Conservation (phyloP, 306 rosid species). For the Arachis stenosperma region DNA sequence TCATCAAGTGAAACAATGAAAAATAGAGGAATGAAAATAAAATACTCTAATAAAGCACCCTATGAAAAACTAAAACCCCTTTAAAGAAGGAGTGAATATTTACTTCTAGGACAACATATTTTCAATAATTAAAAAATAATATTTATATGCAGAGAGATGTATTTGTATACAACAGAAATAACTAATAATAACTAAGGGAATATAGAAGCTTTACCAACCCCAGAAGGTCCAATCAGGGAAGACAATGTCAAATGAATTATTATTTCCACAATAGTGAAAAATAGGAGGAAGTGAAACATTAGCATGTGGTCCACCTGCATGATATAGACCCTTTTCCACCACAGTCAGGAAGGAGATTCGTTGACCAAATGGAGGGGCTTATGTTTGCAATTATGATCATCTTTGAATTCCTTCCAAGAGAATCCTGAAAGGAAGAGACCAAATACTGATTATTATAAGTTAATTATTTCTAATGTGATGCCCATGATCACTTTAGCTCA, state of each 20-base stretch:
- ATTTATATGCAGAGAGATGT: too few relatives aligned
- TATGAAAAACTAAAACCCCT: too few relatives aligned
- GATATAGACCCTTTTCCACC: conserved; percentile 15
- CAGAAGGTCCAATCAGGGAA: conserved; percentile 68
- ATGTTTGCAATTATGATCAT: conserved; percentile 89
- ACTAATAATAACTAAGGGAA: too few relatives aligned
- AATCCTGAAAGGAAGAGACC: conserved; percentile 70
- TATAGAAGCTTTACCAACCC: conserved; percentile 58
- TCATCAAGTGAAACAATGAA: neutral
- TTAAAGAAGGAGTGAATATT: too few relatives aligned
- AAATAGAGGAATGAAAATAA: neutral
- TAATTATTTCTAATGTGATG: neutral
- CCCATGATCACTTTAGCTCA: conserved; percentile 8
- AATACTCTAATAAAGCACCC: neutral
- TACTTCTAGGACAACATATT: too few relatives aligned
- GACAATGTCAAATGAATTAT: conserved; percentile 45
- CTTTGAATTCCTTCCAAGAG: conserved; percentile 94
- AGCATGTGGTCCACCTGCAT: conserved; percentile 18
- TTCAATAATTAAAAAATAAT: neutral
- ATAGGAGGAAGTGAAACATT: conserved; percentile 45
- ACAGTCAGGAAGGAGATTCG: conserved; percentile 40
- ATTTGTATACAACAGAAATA: too few relatives aligned
- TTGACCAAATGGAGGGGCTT: conserved; percentile 91
- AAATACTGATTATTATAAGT: conserved; percentile 16
- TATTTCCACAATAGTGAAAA: conserved; percentile 54